Conservation (phyloP, 139 green algal genomes). For the Dunaliella primolecta region DNA sequence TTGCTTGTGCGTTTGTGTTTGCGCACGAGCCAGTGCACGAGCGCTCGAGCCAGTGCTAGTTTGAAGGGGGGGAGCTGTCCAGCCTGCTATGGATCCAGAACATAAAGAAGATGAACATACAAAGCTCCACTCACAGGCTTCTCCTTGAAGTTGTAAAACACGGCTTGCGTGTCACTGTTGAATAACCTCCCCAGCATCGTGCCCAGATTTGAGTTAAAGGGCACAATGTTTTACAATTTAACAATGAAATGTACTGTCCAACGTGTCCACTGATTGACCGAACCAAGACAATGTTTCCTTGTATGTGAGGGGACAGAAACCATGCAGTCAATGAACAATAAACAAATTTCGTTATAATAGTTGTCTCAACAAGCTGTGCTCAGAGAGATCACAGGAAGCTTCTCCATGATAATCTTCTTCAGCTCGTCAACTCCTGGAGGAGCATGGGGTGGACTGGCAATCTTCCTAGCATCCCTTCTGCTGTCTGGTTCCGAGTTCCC, state of each 20-base stretch:
- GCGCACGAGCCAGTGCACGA: no score
- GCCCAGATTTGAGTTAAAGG: background rate
- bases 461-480: no score
- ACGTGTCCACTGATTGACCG: background rate
- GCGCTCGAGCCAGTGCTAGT: no score
- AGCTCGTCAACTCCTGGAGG: no score
- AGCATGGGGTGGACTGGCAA: no score
- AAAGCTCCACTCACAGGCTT: slow-evolving; percentile 55
- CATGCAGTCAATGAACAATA: background rate
- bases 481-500: no score
- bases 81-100: no score
- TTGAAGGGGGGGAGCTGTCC: no score
- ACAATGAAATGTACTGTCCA: background rate
- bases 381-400: no score
- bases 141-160: slow-evolving; percentile 92
- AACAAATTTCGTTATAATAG: background rate
- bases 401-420: no score
- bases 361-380: background rate
- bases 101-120: no score
- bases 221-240: background rate
- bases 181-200: slow-evolving; percentile 68
- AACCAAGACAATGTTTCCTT: background rate
- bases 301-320: background rate
- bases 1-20: no score
- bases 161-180: slow-evolving; percentile 71